Evolutionary conservation across 2,329 filamentous ascomycete species (phyloP).

Genomic region (Sporothrix inflata): DNA sequence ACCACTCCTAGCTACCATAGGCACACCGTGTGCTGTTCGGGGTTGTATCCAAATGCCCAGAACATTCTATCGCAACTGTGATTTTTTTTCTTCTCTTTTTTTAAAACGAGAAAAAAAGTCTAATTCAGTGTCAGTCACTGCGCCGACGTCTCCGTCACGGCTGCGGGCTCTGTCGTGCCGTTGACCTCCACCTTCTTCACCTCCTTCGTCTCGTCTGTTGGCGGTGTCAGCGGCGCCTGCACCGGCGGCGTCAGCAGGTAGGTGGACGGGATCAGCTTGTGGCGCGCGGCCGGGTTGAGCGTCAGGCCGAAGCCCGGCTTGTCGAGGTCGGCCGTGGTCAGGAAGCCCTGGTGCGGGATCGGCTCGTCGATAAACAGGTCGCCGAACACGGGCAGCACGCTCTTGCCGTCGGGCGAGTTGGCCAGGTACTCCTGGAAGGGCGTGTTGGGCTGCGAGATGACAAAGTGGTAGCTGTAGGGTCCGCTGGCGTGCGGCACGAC

Average conservation of each 20-base stretch:
- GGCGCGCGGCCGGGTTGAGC: conserved; percentile 72
- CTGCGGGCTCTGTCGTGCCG: neutral
- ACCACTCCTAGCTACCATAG: neutral
- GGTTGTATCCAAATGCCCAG: neutral
- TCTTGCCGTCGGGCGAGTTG: conserved; percentile 89
- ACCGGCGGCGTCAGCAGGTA: conserved; percentile 72
- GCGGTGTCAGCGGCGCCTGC: conserved; percentile 48
- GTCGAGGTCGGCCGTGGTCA: conserved; percentile 79
- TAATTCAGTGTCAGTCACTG: neutral
- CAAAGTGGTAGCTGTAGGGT: conserved; percentile 95
- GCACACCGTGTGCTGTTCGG: neutral
- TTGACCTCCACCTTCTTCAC: conserved; percentile 31
- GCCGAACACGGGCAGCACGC: conserved; percentile 87
- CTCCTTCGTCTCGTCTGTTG: conserved; percentile 37
- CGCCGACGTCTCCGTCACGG: neutral
- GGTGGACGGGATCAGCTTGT: conserved; percentile 74
- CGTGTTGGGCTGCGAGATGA: conserved; percentile 88
- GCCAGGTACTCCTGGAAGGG: conserved; percentile 96
- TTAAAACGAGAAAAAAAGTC: neutral
- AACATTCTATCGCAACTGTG: neutral
- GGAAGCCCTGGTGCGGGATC: conserved; percentile 79
- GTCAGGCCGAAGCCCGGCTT: conserved; percentile 90
- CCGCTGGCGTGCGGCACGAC: conserved; percentile 95
- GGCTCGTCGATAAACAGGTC: conserved; percentile 90
- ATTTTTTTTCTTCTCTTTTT: neutral